Evolutionary conservation across 148 eudicot species (phyloP), one percentile per base, ranked within the genome.

Genomic region (Camellia lanceoleosa): DNA sequence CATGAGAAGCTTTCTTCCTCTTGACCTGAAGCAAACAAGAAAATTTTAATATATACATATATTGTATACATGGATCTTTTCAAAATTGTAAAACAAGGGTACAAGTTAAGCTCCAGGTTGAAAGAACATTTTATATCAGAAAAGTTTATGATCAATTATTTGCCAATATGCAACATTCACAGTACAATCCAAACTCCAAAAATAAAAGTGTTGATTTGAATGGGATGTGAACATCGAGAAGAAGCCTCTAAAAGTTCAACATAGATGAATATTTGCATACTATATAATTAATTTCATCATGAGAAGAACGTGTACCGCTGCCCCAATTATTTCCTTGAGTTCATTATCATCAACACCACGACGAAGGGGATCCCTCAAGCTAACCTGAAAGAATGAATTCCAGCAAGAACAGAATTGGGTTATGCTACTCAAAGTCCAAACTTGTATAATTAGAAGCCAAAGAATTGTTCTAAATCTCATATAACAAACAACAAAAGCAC

Each of bases 301-400:
- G 16, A 30, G 47, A 67, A 58, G 44, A 63, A 65, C 73, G 71
- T 87, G 52, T 87, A 93, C 99, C 76, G 93, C 92, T 77, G 88
- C 92, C 74, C 92, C 92, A 75, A 95, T 92, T 71, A 93, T 93
- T 73, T 89, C 90, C 83, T 83, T 88, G 42, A 95, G 95, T 70
- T 90, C 91, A 69, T 58, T 78, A 85, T 95, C 97, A 68, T 86
- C 89, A 73, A 82, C 97, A 83, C 97, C 97, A 73, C 74, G 43
- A 70, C 99, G 97, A 73, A 95, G 87, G 30, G 99, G 99, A 77
- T 93, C 99, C 86, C 99, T 93, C 86, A 95, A 84, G 87, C 99
- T 93, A 82, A 95, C 97, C 97, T 93, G 86, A 82, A 73, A 74
- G 23, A 66, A 47, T 18, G 68, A 52, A 65, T 64, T 46, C 13